A percentile compares a stretch with the other conserved stretches of the same genome.
Conservation (phyloP, 1,284 basidiomycete species). For the Cystobasidium sp. region DNA sequence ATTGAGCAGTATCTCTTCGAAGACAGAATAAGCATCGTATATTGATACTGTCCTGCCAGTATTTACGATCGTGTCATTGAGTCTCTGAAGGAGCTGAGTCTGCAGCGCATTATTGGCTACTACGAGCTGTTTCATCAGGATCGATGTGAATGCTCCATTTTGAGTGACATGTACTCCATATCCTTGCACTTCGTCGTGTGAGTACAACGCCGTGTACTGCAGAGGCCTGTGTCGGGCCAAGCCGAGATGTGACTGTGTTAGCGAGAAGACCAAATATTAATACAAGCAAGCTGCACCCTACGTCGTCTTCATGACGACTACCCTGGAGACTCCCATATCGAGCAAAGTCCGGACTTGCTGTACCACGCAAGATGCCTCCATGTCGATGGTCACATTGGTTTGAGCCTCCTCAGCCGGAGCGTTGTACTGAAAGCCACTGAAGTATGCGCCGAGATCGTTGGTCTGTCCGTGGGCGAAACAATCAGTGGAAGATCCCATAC, state of each 20-base stretch:
- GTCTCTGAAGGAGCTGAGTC: neutral
- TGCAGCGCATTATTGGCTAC: constrained; percentile 4
- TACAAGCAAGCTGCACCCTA: neutral
- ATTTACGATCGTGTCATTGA: neutral
- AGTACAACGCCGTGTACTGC: neutral
- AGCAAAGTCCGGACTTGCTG: neutral
- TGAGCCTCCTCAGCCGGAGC: neutral
- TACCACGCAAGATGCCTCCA: neutral
- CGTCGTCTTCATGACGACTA: neutral
- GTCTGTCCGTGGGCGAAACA: neutral
- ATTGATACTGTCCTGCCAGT: neutral
- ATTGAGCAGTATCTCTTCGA: neutral
- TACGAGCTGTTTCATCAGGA: constrained; percentile 9
- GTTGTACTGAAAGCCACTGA: neutral
- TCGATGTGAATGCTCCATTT: neutral
- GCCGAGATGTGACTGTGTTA: too few relatives aligned
- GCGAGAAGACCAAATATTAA: neutral
- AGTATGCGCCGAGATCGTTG: constrained; percentile 1
- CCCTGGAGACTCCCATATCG: neutral
- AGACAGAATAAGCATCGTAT: neutral
- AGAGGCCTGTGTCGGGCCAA: neutral
- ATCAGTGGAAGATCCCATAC: neutral
- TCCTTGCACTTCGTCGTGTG: neutral
- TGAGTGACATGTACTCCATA: neutral
- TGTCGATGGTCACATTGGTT: neutral